Conservation (phyloP, 345 rosid genomes). For the Arabidopsis suecica region DNA sequence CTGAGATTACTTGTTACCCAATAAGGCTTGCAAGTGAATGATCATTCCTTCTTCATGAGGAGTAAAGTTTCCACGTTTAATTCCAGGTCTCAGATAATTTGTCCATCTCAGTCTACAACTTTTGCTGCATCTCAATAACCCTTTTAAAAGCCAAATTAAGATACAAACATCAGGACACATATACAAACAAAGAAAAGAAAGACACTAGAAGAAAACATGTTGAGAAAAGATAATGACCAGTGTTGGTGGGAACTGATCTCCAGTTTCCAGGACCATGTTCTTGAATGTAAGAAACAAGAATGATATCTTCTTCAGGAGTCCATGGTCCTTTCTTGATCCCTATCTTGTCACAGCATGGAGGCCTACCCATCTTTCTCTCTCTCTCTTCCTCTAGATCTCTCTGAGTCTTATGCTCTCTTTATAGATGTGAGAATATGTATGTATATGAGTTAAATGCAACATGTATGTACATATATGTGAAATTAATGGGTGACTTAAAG, state of each 20-base stretch:
- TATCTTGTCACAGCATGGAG: conserved; percentile 89
- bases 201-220: neutral
- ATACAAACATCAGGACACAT: conserved; percentile 20
- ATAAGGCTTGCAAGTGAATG: conserved; percentile 92
- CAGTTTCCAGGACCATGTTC: conserved; percentile 97
- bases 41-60: conserved; percentile 99
- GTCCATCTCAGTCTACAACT: conserved; percentile 99
- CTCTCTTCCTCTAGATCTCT: conserved; percentile 40
- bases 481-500: conserved; percentile 45
- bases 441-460: conserved; percentile 42
- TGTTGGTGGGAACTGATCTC: conserved; percentile 96
- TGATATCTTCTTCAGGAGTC: conserved; percentile 98
- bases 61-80: conserved; percentile 95
- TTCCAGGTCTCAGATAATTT: conserved; percentile 98
- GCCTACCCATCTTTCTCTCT: conserved; percentile 73
- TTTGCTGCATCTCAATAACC: conserved; percentile 92
- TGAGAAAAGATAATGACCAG: conserved; percentile 50
- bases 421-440: conserved; percentile 43
- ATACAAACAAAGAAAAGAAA: neutral
- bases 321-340: conserved; percentile 99
- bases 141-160: conserved; percentile 45
- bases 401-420: conserved; percentile 28
- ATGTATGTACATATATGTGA: conserved; percentile 37
- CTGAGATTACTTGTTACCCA: conserved; percentile 98
- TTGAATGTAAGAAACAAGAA: conserved; percentile 90